These are phyloP conservation scores for Mortierella polycephala DNA, from an alignment of 371 early-diverging fungal species.

Conservation along the genomic window DNA sequence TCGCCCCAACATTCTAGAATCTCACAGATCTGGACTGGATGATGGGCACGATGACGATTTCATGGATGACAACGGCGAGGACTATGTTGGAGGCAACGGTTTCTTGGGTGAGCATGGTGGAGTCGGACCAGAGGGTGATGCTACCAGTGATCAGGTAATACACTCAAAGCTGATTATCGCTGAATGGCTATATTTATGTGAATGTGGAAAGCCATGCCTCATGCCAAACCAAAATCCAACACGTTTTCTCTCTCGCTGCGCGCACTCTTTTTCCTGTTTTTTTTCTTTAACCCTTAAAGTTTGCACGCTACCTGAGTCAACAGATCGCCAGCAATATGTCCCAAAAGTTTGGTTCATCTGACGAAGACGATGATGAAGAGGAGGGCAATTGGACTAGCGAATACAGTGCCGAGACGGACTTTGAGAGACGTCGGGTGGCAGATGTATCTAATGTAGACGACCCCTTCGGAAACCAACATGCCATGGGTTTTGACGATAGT, in stretches of 20 bases:
- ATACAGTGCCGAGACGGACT: constrained; percentile 22
- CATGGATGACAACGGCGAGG: constrained; percentile 58
- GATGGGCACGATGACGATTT: constrained; percentile 46
- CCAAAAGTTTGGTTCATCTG: constrained; percentile 63
- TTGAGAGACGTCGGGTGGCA: constrained; percentile 30
- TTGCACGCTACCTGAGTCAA: constrained; percentile 73
- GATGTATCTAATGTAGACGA: constrained; percentile 22
- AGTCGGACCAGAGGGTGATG: constrained; percentile 57
- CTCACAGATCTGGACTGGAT: constrained; percentile 38
- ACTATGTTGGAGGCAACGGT: constrained; percentile 52
- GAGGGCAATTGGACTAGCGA: constrained; percentile 57
- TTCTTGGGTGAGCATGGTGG: constrained; percentile 56
- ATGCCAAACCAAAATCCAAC: too few species aligned
- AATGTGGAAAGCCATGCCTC: not conserved
- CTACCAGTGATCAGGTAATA: constrained; percentile 59
- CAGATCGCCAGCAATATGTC: constrained; percentile 69
- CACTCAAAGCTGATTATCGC: not conserved
- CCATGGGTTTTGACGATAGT: constrained; percentile 46
- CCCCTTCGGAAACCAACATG: constrained; percentile 29
- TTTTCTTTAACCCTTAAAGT: constrained; percentile 52
- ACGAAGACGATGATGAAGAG: constrained; percentile 65
- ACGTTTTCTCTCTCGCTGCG: not conserved
- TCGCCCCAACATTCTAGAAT: constrained; percentile 65
- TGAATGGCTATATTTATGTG: not conserved
- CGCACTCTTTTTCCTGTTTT: not conserved